Evolutionary conservation across 1,284 basidiomycete genomes (phyloP), one percentile per base, ranked within the genome.

Genomic region (Austroboletus olivaceoglutinosus): DNA sequence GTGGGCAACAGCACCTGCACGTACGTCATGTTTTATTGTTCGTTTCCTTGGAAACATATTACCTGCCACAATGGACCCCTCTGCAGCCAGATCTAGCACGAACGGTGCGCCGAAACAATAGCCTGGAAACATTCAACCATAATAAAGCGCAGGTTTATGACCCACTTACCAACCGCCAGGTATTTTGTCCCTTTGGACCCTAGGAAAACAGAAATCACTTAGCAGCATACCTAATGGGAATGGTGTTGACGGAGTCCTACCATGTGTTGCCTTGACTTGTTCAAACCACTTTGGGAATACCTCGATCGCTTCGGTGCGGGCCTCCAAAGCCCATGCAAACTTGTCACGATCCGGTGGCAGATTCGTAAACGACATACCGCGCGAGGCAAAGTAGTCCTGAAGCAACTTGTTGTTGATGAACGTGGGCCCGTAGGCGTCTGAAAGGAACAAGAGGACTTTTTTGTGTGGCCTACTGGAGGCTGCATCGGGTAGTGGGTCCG

Each of bases 51-150:
- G 37, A 43, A 34, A 13, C 54, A 58, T 12, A 8, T 36, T 56
- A 78, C 78, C 73, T 38, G 78, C 78, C 0, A 71, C 68, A 36
- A 81, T 62, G 42, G 70, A 69, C 43, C 76, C 75, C 0, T 69
- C 70, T 4, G 73, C 69, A 1, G 73, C 70, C 2, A 76, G 57
- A 34, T 81, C 71, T 46, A 80, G 61, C 2, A 74, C 73, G 53
- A 75, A 80, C 0, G 76, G 72, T n/a, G 72, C 81, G 2, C 81
- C 80, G 49, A 82, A 82, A 58, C 80, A 83, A 55, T 82, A 81
- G 4, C 80, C 80, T 81, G 44, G 18, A 18, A 16, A 33, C 10
- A 19, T 16, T 48, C 10, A 30, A 30, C 11, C n/a, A n/a, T n/a
- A n/a, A 22, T 38, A 10, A 25, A 25, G 13, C 2, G 29, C 15